Percentiles rank a stretch among this genome's conserved stretches.
These are phyloP conservation scores for Yarrowia deformans DNA, from an alignment of 805 yeast species.

Conservation along the genomic window DNA sequence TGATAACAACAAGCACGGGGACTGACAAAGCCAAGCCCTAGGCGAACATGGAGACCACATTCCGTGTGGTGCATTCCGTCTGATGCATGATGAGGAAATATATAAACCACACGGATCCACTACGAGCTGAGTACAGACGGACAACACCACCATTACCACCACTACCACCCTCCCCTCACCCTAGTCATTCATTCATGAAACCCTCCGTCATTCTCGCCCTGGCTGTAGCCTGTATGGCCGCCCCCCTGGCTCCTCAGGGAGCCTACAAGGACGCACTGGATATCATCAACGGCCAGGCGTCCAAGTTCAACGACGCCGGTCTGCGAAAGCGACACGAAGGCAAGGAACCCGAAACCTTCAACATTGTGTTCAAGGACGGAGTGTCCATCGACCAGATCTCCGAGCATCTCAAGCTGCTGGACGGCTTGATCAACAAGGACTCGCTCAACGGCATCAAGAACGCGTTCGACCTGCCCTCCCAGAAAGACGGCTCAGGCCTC, in stretches of 20 bases:
- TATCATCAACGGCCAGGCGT: constrained; percentile 6
- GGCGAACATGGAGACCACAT: background rate
- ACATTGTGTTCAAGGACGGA: constrained; percentile 29
- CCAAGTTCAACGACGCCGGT: constrained; percentile 6
- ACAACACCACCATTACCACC: background rate
- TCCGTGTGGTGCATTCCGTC: too few relatives aligned
- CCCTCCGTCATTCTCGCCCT: constrained; percentile 23
- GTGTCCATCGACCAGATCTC: constrained; percentile 30
- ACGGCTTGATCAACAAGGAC: constrained; percentile 20
- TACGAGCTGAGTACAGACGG: background rate
- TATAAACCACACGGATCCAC: background rate
- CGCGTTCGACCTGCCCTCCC: constrained; percentile 35
- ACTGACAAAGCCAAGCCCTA: background rate
- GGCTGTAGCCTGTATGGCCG: constrained; percentile 22
- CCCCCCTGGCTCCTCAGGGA: constrained; percentile 17
- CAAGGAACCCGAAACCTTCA: constrained; percentile 25
- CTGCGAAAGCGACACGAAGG: constrained; percentile 24
- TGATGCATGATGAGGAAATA: background rate
- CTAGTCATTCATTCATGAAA: constrained; percentile 27
- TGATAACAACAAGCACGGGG: background rate
- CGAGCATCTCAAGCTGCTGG: constrained; percentile 36
- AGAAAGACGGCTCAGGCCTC: constrained; percentile 25
- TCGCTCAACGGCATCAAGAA: constrained; percentile 23
- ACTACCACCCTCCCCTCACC: background rate
- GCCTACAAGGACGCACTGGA: constrained; percentile 36